Conservation (phyloP, 75 land plant genomes). For the Ceratopteris richardii region DNA sequence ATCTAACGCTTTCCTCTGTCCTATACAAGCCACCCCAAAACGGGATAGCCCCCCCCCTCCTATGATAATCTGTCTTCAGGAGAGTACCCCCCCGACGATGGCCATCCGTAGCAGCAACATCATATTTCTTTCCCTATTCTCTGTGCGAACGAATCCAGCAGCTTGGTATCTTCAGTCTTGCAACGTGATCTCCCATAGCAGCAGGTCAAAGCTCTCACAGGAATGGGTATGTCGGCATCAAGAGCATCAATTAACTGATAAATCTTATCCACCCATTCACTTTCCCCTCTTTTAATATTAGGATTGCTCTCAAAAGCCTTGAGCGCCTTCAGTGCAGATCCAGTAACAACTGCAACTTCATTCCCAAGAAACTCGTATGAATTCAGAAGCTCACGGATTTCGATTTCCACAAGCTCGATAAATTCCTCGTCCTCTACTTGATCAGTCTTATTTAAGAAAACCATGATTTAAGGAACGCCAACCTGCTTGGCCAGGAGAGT, state of each 20-base stretch:
- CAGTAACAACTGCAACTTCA: slow-evolving; percentile 78
- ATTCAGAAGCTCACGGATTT: slow-evolving; percentile 72
- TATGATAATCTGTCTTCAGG: too few relatives aligned
- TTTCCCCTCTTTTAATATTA: slow-evolving; percentile 56
- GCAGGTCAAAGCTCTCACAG: too few relatives aligned
- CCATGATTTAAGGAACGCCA: slow-evolving; percentile 90
- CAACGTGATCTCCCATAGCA: too few relatives aligned
- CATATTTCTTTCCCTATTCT: too few relatives aligned
- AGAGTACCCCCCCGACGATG: too few relatives aligned
- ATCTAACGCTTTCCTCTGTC: too few relatives aligned
- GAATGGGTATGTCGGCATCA: slow-evolving; percentile 79
- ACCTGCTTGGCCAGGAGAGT: slow-evolving; percentile 91
- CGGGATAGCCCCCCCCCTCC: too few relatives aligned
- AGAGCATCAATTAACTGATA: slow-evolving; percentile 78
- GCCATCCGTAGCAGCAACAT: too few relatives aligned
- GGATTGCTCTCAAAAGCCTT: slow-evolving; percentile 70
- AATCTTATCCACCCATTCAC: slow-evolving; percentile 85
- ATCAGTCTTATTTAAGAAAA: slow-evolving; percentile 78
- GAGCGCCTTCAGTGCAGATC: slow-evolving; percentile 80
- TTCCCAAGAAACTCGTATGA: slow-evolving; percentile 93
- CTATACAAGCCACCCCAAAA: too few relatives aligned
- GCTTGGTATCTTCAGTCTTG: too few relatives aligned
- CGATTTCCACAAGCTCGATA: slow-evolving; percentile 81
- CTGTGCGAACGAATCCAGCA: too few relatives aligned
- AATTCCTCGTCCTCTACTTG: slow-evolving; percentile 79